These are phyloP conservation scores for Leptomonas pyrrhocoris DNA, from an alignment of 208 protist species.

Conservation along the genomic window DNA sequence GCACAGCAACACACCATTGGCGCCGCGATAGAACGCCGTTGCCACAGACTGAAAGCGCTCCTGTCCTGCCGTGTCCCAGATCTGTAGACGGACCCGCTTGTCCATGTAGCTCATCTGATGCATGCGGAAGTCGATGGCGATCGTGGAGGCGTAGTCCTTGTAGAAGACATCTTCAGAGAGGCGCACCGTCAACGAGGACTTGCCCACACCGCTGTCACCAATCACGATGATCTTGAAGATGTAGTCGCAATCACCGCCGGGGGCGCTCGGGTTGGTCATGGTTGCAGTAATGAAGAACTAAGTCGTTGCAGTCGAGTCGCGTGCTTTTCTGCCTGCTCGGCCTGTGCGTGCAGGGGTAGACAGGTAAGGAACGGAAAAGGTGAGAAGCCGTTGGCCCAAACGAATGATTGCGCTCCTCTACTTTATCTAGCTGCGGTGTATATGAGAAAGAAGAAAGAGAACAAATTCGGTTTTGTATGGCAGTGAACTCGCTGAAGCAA, in stretches of 20 bases:
- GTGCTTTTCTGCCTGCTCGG: too few species aligned
- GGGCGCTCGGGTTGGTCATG: slow-evolving; percentile 38
- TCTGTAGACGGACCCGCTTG: slow-evolving; percentile 90
- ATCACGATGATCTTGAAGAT: slow-evolving; percentile 96
- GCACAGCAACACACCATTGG: slow-evolving; percentile 95
- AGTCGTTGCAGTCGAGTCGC: neutral
- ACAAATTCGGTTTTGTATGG: too few species aligned
- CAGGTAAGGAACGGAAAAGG: too few species aligned
- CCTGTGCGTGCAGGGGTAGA: neutral
- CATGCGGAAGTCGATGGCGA: slow-evolving; percentile 92
- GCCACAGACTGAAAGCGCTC: slow-evolving; percentile 93
- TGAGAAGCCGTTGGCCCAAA: too few species aligned
- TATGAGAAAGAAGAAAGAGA: slow-evolving; percentile 19
- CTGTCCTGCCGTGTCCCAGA: slow-evolving; percentile 94
- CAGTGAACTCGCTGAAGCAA: too few species aligned
- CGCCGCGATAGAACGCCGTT: slow-evolving; percentile 93
- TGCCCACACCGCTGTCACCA: slow-evolving; percentile 92
- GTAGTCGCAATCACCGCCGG: slow-evolving; percentile 92
- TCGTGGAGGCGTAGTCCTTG: slow-evolving; percentile 88
- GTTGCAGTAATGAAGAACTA: neutral
- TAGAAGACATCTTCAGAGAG: slow-evolving; percentile 94
- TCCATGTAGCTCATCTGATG: slow-evolving; percentile 92
- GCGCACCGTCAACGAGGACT: slow-evolving; percentile 89
- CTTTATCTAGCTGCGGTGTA: slow-evolving; percentile 12
- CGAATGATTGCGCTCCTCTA: too few species aligned